Base-by-base conservation (phyloP, 2,329 filamentous ascomycete genomes). In the Ciborinia camelliae region DNA sequence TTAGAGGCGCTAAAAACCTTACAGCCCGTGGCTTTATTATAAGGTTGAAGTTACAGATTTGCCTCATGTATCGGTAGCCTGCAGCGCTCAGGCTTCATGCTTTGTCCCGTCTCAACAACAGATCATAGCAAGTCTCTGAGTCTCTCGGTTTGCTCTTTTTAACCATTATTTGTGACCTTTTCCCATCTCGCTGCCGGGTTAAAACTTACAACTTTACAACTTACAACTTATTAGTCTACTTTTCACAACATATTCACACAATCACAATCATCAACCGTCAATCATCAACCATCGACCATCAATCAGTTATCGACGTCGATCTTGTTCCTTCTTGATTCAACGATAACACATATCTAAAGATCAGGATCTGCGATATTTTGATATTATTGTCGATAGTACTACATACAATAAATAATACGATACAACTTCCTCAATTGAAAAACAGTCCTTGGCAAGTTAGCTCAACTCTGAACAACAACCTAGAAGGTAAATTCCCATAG, bases 71-170 rank as follows among this genome's bases (percentile, higher is more conserved):
- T 15, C 39, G 43, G 39, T 43, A 57, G 53, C 37, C 37, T 55
- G 6, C 53, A 23, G 37, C 53, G 53, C 53, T 57, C 53, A 57
- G 37, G 37, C 53, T 57, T 57, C 37, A 57, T 57, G 53, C 53
- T 57, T 57, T 57, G 53, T 57, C 53, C 39, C 52, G 53, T 57
- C 53, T 54, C 52, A 43, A 57, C 18, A 57, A 57, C 37, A 57
- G 53, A 57, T 57, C 53, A 57, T 57, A 57, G 53, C 53, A 57
- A 50, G 53, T 57, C 26, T 43, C n/a, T n/a, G n/a, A n/a, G n/a
- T n/a, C 30, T 15, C 18, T 57, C 53, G 37, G n/a, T n/a, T n/a
- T n/a, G n/a, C n/a, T n/a, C 53, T 28, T 57, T 55, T 54, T 57
- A 43, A 57, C 30, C 26, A 43, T 57, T n/a, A 32, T 57, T 57